A percentile compares a stretch with the other conserved stretches of the same genome.
These are phyloP conservation scores for Rhizophora mangle DNA, from an alignment of 345 rosid genomes.

Conservation along the genomic window DNA sequence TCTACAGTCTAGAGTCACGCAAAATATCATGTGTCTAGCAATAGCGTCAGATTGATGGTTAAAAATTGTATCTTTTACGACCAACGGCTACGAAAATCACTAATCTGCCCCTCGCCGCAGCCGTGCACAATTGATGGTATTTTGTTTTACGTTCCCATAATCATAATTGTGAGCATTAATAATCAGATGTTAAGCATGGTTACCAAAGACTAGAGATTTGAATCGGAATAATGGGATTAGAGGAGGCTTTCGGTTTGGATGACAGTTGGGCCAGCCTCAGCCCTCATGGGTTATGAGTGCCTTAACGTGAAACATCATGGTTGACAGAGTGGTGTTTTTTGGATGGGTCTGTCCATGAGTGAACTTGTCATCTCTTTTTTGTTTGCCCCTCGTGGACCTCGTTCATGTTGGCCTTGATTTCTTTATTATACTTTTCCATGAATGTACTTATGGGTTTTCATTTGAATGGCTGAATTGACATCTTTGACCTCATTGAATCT, in stretches of 20 bases:
- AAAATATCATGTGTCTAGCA: slow-evolving; percentile 4
- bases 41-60: slow-evolving; percentile 8
- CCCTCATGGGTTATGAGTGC: slow-evolving; percentile 52
- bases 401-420: slow-evolving; percentile 8
- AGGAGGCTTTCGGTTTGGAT: slow-evolving; percentile 16
- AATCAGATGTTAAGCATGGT: slow-evolving; percentile 36
- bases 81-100: background rate
- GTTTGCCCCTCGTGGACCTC: slow-evolving; percentile 4
- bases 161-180: slow-evolving; percentile 28
- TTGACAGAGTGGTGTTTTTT: background rate
- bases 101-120: background rate
- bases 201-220: slow-evolving; percentile 10
- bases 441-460: background rate
- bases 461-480: background rate
- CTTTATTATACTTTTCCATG: slow-evolving; percentile 12
- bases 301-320: slow-evolving; percentile 48
- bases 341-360: background rate
- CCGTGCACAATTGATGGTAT: slow-evolving; percentile 20
- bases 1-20: slow-evolving; percentile 13
- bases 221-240: slow-evolving; percentile 23
- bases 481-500: background rate
- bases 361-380: background rate
- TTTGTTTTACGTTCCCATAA: slow-evolving; percentile 34
- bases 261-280: slow-evolving; percentile 43
- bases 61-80: background rate